Percentiles rank a stretch among this genome's conserved stretches.
These are phyloP conservation scores for Thermoascus crustaceus DNA, from an alignment of 2,329 filamentous ascomycete species.

Conservation along the genomic window DNA sequence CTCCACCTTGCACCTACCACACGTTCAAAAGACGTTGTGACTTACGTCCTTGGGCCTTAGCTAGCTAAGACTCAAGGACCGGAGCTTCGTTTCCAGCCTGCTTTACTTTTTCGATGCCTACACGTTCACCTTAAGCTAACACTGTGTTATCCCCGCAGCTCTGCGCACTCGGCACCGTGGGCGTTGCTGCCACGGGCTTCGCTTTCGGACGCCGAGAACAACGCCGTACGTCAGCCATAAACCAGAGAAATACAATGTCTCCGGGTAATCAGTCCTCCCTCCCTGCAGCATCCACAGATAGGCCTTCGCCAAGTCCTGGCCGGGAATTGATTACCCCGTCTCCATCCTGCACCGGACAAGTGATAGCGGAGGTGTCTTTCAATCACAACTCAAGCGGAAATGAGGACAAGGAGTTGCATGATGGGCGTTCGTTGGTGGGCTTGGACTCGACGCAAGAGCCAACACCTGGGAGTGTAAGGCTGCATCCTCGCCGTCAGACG, in stretches of 20 bases:
- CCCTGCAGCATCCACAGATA: constrained; percentile 9
- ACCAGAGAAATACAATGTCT: constrained; percentile 19
- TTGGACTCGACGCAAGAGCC: neutral
- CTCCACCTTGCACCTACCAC: no score
- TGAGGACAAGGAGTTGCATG: neutral
- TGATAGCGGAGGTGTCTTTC: neutral
- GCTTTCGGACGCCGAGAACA: constrained; percentile 47
- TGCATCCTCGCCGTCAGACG: constrained; percentile 31
- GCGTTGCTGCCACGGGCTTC: constrained; percentile 51
- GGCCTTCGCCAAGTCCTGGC: constrained; percentile 10
- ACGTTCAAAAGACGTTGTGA: no score
- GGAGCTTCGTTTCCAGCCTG: constrained; percentile 3
- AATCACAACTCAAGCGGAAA: neutral
- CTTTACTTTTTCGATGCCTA: constrained; percentile 9
- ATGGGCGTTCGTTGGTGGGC: neutral
- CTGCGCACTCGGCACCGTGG: constrained; percentile 56
- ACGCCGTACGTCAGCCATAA: constrained; percentile 22
- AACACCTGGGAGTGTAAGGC: constrained; percentile 10
- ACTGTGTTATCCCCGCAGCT: constrained; percentile 36
- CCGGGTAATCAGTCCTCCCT: constrained; percentile 14
- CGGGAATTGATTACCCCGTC: constrained; percentile 14
- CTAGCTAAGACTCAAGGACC: no score
- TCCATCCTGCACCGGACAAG: neutral
- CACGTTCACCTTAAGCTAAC: constrained; percentile 1
- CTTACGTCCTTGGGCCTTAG: no score